These are phyloP conservation scores for Phytophthora tubulina DNA, from an alignment of 352 stramenopile genomes.

Conservation along the genomic window DNA sequence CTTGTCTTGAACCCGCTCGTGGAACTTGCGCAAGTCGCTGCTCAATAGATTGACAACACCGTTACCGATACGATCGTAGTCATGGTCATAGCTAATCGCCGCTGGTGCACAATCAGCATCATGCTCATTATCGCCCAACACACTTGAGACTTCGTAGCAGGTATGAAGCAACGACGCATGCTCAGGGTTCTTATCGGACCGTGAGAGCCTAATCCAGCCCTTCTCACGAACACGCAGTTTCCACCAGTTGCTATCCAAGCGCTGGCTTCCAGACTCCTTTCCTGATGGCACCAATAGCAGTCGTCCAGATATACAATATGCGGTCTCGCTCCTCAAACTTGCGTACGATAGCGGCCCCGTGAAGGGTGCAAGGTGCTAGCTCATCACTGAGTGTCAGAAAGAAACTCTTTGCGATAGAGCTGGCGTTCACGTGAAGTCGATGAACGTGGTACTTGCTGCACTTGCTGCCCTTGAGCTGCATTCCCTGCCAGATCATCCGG, in stretches of 20 bases:
- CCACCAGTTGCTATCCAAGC: slow-evolving; percentile 8
- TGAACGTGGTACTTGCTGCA: slow-evolving; percentile 27
- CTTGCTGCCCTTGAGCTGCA: slow-evolving; percentile 25
- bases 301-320: slow-evolving; percentile 35
- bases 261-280: not conserved
- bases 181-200: slow-evolving; percentile 21
- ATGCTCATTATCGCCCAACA: slow-evolving; percentile 3
- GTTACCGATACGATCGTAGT: slow-evolving; percentile 16
- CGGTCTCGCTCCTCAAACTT: slow-evolving; percentile 29
- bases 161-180: slow-evolving; percentile 26
- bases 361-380: slow-evolving; percentile 9
- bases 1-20: slow-evolving; percentile 20
- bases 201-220: slow-evolving; percentile 25
- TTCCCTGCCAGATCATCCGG: slow-evolving; percentile 31
- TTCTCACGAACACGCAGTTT: slow-evolving; percentile 30
- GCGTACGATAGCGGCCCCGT: slow-evolving; percentile 22
- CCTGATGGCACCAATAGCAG: slow-evolving; percentile 26
- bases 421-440: slow-evolving; percentile 27
- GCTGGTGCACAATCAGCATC: not conserved
- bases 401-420: slow-evolving; percentile 33
- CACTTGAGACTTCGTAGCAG: slow-evolving; percentile 33
- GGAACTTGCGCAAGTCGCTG: slow-evolving; percentile 23
- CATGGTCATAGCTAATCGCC: not conserved
- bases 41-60: slow-evolving; percentile 24
- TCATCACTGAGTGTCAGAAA: slow-evolving; percentile 20